Evolutionary conservation across 2,329 filamentous ascomycete species (phyloP), one percentile per base, ranked within the genome.

Genomic region (Exophiala sideris): DNA sequence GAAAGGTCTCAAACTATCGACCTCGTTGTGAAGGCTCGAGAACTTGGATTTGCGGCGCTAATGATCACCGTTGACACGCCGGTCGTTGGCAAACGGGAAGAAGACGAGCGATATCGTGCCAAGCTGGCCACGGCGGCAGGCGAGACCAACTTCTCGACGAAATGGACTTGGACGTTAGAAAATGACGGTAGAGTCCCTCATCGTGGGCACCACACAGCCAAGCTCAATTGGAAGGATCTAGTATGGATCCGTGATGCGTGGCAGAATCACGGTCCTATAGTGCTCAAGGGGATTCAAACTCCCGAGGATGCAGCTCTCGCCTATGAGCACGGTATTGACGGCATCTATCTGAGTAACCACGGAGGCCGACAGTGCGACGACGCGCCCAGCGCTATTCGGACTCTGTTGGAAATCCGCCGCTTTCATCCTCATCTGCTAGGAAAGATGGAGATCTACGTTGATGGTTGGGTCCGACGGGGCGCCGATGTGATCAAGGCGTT

Each of bases 321-420:
- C 0, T 72, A 76, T 54, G 66, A 76, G 39, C 68, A 73, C 48
- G 79, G 78, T 0, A 68, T 78, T 33, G 75, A 82, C 56, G 81
- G 79, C 1, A 78, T 84, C 41, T 66, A 82, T 53, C 58, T 84
- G 24, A 80, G 76, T 59, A 84, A 84, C 57, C 81, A 84, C 52
- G 81, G 81, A 11, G 81, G 81, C 2, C 69, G 81, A 21, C 78
- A 79, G 2, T 69, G 80, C 1, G 80, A 83, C 44, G 77, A 76
- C 33, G 72, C 69, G 35, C 78, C 64, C 21, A 73, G 78, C 2
- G 73, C 74, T 0, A 76, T 81, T 3, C 67, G 79, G 12, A 77
- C 76, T 0, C 68, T 82, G 0, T 65, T 82, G 2, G 79, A 82
- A 60, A 71, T 81, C 9, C 74, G 80, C 5, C 72, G 65, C 49